Evolutionary conservation across 371 early-diverging fungal genomes (phyloP).

Genomic region (Mortierella sp.): DNA sequence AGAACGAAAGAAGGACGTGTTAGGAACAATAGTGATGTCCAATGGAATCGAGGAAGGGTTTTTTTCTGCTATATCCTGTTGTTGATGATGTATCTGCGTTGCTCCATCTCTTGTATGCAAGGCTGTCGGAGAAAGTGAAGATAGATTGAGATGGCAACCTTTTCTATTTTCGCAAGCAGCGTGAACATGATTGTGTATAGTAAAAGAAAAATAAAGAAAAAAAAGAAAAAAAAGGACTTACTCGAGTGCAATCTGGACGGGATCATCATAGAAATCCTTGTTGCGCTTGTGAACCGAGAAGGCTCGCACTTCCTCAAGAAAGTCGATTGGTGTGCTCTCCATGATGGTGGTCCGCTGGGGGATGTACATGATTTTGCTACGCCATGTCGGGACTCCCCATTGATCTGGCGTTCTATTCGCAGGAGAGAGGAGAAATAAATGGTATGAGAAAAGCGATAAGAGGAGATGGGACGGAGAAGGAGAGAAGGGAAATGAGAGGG

Average conservation of each 20-base stretch:
- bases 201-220: background rate
- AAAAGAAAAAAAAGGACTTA: slow-evolving; percentile 6
- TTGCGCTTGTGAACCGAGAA: slow-evolving; percentile 70
- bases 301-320: slow-evolving; percentile 69
- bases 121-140: background rate
- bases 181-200: background rate
- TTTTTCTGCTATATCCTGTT: background rate
- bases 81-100: background rate
- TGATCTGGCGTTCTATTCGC: slow-evolving; percentile 64
- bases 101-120: background rate
- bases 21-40: background rate
- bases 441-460: background rate
- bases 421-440: background rate
- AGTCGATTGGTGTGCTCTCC: slow-evolving; percentile 81
- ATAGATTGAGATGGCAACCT: background rate
- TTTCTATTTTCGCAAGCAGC: too few species aligned
- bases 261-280: slow-evolving; percentile 63
- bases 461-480: background rate
- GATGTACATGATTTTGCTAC: slow-evolving; percentile 87
- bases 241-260: slow-evolving; percentile 62
- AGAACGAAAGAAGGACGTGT: background rate
- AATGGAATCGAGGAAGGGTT: slow-evolving; percentile 17
- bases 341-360: slow-evolving; percentile 83
- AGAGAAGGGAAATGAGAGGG: background rate
- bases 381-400: slow-evolving; percentile 81